Base-by-base conservation (phyloP, 768 basidiomycete genomes). In the Sutorius australiensis region DNA sequence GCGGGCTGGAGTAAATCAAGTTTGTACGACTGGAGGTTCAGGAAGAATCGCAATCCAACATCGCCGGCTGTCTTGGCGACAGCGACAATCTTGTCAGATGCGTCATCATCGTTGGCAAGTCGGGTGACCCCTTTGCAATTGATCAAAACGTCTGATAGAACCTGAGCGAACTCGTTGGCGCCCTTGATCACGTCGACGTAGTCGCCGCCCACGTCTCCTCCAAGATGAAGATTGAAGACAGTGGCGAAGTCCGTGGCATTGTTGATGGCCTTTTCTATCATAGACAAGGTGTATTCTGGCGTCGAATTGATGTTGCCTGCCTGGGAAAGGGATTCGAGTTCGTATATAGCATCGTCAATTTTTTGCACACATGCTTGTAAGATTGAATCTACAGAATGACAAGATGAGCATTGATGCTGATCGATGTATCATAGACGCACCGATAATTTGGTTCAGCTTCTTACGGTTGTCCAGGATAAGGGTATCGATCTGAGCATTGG, bases 181-280 rank as follows among this genome's bases (percentile, higher is more conserved):
- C 88, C 84, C 72, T 97, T 97, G 77, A 99, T 98, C 51, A 98
- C 97, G 46, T 97, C 92, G 56, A 99, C 97, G 66, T 98, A 84
- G 48, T 97, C 92, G 9, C 95, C 97, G 31, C 95, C 95, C 40
- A 76, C 75, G 58, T 95, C 92, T 21, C 87, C 87, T 55, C 84
- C 80, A 19, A 98, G 80, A 71, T 91, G 92, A 10, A 97, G 82
- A 67, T 93, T 92, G 76, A 92, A 98, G 52, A 93, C 79, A 16
- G 89, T 90, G 10, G 95, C 97, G 64, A 99, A 98, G 64, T 99
- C 95, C 43, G 86, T 98, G 14, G 95, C 92, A 62, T 89, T 95
- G 68, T 90, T 95, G 67, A 88, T 75, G 2, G 93, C 88, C 73
- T 98, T 98, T 71, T 99, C 97, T 65, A 98, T 92, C 88, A 98